Conservation (phyloP, 2,329 filamentous ascomycete species). For the Botrytis fabae region DNA sequence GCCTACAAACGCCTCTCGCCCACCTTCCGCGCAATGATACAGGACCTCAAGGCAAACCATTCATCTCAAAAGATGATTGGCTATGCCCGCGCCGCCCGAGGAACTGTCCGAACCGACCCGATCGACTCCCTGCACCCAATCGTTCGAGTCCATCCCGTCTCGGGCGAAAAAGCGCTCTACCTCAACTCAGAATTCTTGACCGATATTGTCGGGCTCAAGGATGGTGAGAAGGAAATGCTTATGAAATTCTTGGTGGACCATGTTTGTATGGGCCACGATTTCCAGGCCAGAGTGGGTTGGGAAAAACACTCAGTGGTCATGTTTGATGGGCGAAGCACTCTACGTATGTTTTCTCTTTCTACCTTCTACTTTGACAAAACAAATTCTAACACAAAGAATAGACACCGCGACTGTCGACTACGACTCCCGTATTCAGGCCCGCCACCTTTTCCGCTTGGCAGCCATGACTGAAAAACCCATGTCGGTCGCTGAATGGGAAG, state of each 20-base stretch:
- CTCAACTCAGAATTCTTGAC: slow-evolving; percentile 69
- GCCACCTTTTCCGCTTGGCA: slow-evolving; percentile 52
- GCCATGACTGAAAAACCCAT: slow-evolving; percentile 52
- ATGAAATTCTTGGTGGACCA: slow-evolving; percentile 66
- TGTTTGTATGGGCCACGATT: slow-evolving; percentile 66
- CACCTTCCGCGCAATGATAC: slow-evolving; percentile 43
- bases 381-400: slow-evolving; percentile 29
- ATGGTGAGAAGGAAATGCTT: slow-evolving; percentile 66
- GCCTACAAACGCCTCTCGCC: slow-evolving; percentile 54
- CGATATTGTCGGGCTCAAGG: slow-evolving; percentile 67
- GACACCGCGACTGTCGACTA: slow-evolving; percentile 54
- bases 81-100: slow-evolving; percentile 53
- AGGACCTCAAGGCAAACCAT: slow-evolving; percentile 66
- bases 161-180: slow-evolving; percentile 71
- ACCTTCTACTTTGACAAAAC: neutral
- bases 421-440: slow-evolving; percentile 47
- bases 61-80: slow-evolving; percentile 56
- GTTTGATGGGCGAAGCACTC: slow-evolving; percentile 50
- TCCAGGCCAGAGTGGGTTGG: slow-evolving; percentile 71
- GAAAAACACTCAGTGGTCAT: slow-evolving; percentile 52
- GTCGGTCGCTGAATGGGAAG: slow-evolving; percentile 41
- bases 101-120: slow-evolving; percentile 62
- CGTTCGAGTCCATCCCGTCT: slow-evolving; percentile 69
- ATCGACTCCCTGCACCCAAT: slow-evolving; percentile 67
- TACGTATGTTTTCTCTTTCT: slow-evolving; percentile 43